These are phyloP conservation scores for Clavispora santaluciae DNA, from an alignment of 805 yeast species.

Conservation along the genomic window DNA sequence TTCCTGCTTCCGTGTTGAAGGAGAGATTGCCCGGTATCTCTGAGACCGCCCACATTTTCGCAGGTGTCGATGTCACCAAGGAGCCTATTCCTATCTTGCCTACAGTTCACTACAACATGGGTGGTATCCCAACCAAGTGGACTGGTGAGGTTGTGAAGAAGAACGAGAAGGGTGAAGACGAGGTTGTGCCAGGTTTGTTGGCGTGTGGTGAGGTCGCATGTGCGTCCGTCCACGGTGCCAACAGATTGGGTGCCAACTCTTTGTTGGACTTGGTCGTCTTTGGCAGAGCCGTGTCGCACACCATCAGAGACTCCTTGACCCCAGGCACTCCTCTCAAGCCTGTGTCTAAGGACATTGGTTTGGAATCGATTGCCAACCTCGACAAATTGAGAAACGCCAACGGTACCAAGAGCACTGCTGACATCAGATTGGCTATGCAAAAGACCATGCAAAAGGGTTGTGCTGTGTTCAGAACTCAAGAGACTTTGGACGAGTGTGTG, in stretches of 20 bases:
- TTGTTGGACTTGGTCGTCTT: slow-evolving; percentile 93
- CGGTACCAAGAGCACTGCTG: slow-evolving; percentile 82
- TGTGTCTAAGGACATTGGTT: slow-evolving; percentile 80
- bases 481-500: slow-evolving; percentile 88
- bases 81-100: slow-evolving; percentile 98
- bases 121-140: slow-evolving; percentile 98
- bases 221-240: slow-evolving; percentile 99
- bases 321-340: slow-evolving; percentile 88
- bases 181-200: slow-evolving; percentile 83
- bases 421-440: slow-evolving; percentile 90
- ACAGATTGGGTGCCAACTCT: slow-evolving; percentile 98
- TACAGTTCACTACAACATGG: slow-evolving; percentile 99
- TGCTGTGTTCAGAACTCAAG: slow-evolving; percentile 94
- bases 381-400: slow-evolving; percentile 81
- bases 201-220: slow-evolving; percentile 99
- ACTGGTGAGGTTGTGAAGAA: slow-evolving; percentile 88
- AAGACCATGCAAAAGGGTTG: slow-evolving; percentile 94
- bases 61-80: slow-evolving; percentile 99
- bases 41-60: slow-evolving; percentile 96
- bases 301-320: slow-evolving; percentile 75
- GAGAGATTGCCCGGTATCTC: slow-evolving; percentile 99
- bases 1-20: slow-evolving; percentile 85
- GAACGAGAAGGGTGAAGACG: slow-evolving; percentile 85
- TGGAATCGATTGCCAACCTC: slow-evolving; percentile 83
- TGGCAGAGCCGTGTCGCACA: slow-evolving; percentile 97